A percentile compares a stretch with the other conserved stretches of the same genome.
Evolutionary conservation across 2,329 filamentous ascomycete species (phyloP).

Genomic region (Hortaea werneckii): DNA sequence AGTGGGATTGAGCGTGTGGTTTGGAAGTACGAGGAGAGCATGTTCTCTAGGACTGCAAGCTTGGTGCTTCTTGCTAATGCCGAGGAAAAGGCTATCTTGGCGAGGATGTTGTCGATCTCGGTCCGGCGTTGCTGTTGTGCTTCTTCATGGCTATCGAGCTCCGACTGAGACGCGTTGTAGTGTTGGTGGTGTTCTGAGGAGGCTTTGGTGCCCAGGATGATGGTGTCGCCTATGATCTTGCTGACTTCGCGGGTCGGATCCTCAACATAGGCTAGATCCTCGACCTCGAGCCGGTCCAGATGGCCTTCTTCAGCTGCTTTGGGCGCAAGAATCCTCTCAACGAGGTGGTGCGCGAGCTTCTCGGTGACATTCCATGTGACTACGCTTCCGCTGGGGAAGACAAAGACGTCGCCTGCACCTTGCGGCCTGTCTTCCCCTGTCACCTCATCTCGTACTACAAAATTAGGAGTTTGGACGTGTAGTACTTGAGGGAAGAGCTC

Average conservation of each 20-base stretch:
- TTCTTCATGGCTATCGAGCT: neutral
- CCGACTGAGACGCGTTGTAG: neutral
- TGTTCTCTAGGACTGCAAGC: constrained; percentile 78
- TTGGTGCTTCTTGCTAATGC: constrained; percentile 89
- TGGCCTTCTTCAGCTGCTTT: constrained; percentile 69
- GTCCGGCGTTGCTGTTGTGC: neutral
- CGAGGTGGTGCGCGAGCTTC: constrained; percentile 58
- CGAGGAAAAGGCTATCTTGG: constrained; percentile 94
- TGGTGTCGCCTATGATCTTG: constrained; percentile 74
- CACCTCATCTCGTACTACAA: constrained; percentile 29
- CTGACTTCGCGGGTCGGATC: constrained; percentile 65
- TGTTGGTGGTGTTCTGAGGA: neutral
- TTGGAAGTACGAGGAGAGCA: constrained; percentile 74
- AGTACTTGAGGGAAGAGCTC: constrained; percentile 56
- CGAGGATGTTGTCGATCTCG: constrained; percentile 55
- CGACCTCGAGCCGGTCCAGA: constrained; percentile 63
- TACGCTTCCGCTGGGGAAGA: constrained; percentile 89
- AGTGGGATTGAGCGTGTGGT: constrained; percentile 74
- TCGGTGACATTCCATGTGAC: constrained; percentile 84
- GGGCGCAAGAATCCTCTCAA: constrained; percentile 57
- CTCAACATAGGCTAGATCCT: constrained; percentile 78
- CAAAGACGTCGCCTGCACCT: constrained; percentile 68
- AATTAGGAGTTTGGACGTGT: constrained; percentile 42
- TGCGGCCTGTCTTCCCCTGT: constrained; percentile 30
- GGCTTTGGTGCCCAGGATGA: constrained; percentile 63